Conservation (phyloP, 176 grass and related monocot genomes). For the Elaeis guineensis region DNA sequence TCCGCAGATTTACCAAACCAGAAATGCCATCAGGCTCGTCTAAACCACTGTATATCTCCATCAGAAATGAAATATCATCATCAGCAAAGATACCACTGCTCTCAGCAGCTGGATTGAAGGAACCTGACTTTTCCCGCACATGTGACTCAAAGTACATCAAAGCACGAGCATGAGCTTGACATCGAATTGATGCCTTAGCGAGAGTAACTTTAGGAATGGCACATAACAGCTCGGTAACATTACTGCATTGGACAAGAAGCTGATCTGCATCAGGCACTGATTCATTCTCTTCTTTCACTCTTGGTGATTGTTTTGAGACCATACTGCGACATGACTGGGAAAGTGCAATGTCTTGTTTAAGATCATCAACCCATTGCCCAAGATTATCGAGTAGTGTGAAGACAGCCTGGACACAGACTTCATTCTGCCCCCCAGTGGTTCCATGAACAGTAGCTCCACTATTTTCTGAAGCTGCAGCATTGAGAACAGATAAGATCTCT, state of each 20-base stretch:
- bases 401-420: constrained; percentile 88
- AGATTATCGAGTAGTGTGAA: constrained; percentile 99
- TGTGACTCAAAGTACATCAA: constrained; percentile 87
- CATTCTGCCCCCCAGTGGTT: constrained; percentile 65
- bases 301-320: constrained; percentile 36
- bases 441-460: constrained; percentile 62
- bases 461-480: constrained; percentile 84
- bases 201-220: constrained; percentile 93
- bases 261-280: constrained; percentile 41
- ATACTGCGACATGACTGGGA: constrained; percentile 41
- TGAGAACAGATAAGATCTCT: constrained; percentile 81
- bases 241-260: constrained; percentile 64
- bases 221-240: constrained; percentile 71
- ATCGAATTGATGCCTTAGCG: constrained; percentile 81
- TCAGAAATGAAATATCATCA: constrained; percentile 91
- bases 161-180: constrained; percentile 90
- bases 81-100: constrained; percentile 73
- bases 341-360: constrained; percentile 85
- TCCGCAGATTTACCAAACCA: constrained; percentile 78
- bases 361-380: constrained; percentile 95
- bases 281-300: constrained; percentile 39
- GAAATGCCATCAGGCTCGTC: constrained; percentile 88
- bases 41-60: constrained; percentile 97
- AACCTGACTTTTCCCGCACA: constrained; percentile 74
- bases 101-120: constrained; percentile 86